Evolutionary conservation across 2,329 filamentous ascomycete species (phyloP).

Genomic region (Teratosphaeria pseudoeucalypti): DNA sequence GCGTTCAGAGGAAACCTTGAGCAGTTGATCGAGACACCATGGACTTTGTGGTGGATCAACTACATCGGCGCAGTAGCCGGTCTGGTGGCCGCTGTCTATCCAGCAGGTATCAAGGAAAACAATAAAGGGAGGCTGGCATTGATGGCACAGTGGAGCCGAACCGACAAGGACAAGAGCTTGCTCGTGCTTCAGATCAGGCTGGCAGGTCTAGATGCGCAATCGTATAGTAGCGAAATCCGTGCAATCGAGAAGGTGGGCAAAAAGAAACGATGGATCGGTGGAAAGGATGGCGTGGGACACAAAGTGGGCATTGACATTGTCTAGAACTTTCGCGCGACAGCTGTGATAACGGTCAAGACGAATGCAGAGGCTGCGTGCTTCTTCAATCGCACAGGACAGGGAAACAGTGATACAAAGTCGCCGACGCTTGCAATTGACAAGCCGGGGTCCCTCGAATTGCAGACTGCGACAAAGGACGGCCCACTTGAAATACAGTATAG

Average conservation of each 20-base stretch:
- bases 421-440: background rate
- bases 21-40: slow-evolving; percentile 39
- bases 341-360: background rate
- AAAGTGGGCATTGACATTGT: slow-evolving; percentile 26
- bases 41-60: slow-evolving; percentile 54
- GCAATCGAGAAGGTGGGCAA: slow-evolving; percentile 48
- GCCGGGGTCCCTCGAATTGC: background rate
- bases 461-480: background rate
- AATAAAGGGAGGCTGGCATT: slow-evolving; percentile 33
- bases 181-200: background rate
- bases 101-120: slow-evolving; percentile 41
- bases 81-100: slow-evolving; percentile 50
- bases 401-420: background rate
- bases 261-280: slow-evolving; percentile 46
- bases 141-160: slow-evolving; percentile 28
- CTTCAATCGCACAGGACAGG: background rate
- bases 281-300: slow-evolving; percentile 31
- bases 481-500: background rate
- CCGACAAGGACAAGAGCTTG: background rate
- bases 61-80: slow-evolving; percentile 53
- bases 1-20: slow-evolving; percentile 45
- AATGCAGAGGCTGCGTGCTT: background rate
- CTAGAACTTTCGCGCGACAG: background rate
- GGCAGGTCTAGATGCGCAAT: background rate
- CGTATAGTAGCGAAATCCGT: slow-evolving; percentile 27